Conservation (phyloP, 306 rosid genomes). For the Sesbania bispinosa region DNA sequence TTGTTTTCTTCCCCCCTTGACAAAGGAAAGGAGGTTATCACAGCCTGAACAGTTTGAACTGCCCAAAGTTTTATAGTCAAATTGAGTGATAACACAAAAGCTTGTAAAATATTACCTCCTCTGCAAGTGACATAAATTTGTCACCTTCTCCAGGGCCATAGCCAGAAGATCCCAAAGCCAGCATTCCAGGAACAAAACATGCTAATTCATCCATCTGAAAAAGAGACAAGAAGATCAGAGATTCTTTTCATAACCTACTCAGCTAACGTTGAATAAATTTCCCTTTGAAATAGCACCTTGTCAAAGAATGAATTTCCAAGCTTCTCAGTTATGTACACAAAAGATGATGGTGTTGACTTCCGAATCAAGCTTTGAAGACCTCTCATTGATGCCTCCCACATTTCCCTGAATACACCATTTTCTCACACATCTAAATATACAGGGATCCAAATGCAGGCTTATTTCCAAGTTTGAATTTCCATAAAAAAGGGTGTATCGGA, state of each 20-base stretch:
- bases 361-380: slow-evolving; percentile 54
- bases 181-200: slow-evolving; percentile 76
- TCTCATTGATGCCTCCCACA: slow-evolving; percentile 70
- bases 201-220: slow-evolving; percentile 76
- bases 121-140: slow-evolving; percentile 47
- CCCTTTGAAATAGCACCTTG: slow-evolving; percentile 43
- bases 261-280: not conserved
- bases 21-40: not conserved
- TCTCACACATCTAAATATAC: slow-evolving; percentile 13
- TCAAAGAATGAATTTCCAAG: slow-evolving; percentile 39
- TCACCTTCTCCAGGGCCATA: slow-evolving; percentile 43
- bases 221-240: slow-evolving; percentile 1
- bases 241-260: slow-evolving; percentile 10
- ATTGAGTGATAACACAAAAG: slow-evolving; percentile 9
- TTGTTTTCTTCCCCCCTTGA: not conserved
- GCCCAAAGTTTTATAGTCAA: not conserved
- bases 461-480: slow-evolving; percentile 17
- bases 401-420: slow-evolving; percentile 49
- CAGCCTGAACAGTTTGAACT: not conserved
- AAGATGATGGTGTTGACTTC: slow-evolving; percentile 59
- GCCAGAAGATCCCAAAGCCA: slow-evolving; percentile 57
- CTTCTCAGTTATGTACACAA: slow-evolving; percentile 49
- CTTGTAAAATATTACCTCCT: slow-evolving; percentile 48
- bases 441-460: not conserved
- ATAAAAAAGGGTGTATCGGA: not conserved